Base-by-base conservation (phyloP, 2,329 filamentous ascomycete species). In the Epichloe sibirici region DNA sequence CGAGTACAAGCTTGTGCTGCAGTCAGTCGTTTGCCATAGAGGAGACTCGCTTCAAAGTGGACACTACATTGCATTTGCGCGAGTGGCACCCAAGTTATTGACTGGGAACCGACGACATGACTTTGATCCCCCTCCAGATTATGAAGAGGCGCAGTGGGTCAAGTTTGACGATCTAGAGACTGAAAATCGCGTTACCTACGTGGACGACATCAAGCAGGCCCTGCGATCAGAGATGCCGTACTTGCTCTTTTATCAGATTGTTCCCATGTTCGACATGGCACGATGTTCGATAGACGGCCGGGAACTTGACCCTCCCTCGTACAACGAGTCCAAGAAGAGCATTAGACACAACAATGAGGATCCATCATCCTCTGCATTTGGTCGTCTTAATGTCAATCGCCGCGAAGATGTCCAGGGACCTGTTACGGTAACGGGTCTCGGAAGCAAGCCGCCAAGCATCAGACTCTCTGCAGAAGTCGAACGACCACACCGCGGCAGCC, bases 1-100 rank as follows among this genome's bases (percentile, higher is more conserved):
- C n/a, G 91, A 94, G 57, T 97, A 96, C 72, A 95, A 96, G 65
- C 78, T 97, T 11, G 86, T 90, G 2, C 71, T 98, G 48, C 90
- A 96, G 66, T 91, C 90, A 0, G 83, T 95, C 3, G 86, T 98
- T 17, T 97, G 93, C 62, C 93, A 98, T 67, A 82, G 90, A 37
- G 93, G 93, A 7, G 81, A 84, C 37, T 90, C 88, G 0, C 76
- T 95, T 12, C 82, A 94, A 61, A 90, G 87, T 13, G 93, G 93
- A 0, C 93, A 98, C 65, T 98, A 98, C 63, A 80, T 97, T 48
- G 79, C 89, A 1, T 85, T 96, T 57, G 84, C 90, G 37, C 80
- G 91, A 49, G 87, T 88, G 3, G 83, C 82, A n/a, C 77, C 71
- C 8, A 77, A 76, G 59, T 71, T 79, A 7, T 68, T 81, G n/a